phyloP scores from a whole-genome alignment of 495 filamentous ascomycete species.

The Lophiotrema nucula region DNA sequence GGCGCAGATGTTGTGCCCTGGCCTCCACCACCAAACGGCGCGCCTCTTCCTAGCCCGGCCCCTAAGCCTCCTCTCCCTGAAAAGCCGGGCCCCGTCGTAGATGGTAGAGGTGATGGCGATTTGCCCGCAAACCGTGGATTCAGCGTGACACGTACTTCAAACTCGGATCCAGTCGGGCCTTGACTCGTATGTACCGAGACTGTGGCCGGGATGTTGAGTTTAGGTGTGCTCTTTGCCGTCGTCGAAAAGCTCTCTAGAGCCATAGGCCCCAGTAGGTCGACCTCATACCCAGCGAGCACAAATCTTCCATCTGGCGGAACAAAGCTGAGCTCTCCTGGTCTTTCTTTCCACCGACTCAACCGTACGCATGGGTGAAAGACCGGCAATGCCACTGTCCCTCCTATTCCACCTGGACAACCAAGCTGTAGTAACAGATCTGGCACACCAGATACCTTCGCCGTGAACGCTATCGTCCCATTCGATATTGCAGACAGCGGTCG shows the following conservation, averaged over 20 bases:
- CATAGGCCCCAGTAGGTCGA: constrained; percentile 66
- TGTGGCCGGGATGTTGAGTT: constrained; percentile 75
- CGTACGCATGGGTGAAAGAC: constrained; percentile 97
- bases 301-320: constrained; percentile 96
- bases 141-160: constrained; percentile 79
- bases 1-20: constrained; percentile 59
- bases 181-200: constrained; percentile 79
- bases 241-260: constrained; percentile 28
- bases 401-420: constrained; percentile 67
- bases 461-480: constrained; percentile 92
- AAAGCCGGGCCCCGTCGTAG: constrained; percentile 29
- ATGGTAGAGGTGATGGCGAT: constrained; percentile 13
- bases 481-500: constrained; percentile 81
- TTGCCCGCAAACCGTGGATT: constrained; percentile 52
- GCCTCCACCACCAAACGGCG: not conserved
- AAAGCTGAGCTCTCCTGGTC: constrained; percentile 87
- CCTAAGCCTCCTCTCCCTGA: constrained; percentile 1
- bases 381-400: constrained; percentile 74
- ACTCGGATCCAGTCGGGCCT: constrained; percentile 72
- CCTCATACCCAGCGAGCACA: constrained; percentile 89
- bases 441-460: constrained; percentile 88
- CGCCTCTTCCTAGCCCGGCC: constrained; percentile 1
- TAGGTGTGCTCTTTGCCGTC: constrained; percentile 43
- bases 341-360: constrained; percentile 78
- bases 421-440: constrained; percentile 84